A percentile compares a stretch with the other conserved stretches of the same genome.
phyloP scores from a whole-genome alignment of 495 filamentous ascomycete species.

The Tuber microsphaerosporum region DNA sequence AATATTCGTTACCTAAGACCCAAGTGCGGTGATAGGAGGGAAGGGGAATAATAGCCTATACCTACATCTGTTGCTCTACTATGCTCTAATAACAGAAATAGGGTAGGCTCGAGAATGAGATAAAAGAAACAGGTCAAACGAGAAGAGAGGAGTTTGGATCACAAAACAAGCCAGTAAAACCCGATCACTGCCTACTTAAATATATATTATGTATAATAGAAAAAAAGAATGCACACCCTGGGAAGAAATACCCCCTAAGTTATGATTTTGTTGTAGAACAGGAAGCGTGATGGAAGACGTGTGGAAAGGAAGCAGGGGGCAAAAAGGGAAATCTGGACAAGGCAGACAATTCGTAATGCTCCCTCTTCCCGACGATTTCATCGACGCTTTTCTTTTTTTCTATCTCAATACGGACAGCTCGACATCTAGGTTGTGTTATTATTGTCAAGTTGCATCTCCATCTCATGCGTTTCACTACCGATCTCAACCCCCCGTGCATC shows the following conservation, averaged over 20 bases:
- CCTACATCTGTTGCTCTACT: background rate
- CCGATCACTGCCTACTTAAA: background rate
- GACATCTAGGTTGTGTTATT: constrained; percentile 30
- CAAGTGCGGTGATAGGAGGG: background rate
- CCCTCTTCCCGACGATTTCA: background rate
- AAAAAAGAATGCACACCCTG: constrained; percentile 29
- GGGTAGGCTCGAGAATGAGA: background rate
- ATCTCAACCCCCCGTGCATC: constrained; percentile 40
- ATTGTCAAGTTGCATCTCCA: constrained; percentile 37
- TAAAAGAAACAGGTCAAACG: background rate
- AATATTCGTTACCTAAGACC: background rate
- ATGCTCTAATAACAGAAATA: background rate
- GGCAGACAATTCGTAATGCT: background rate
- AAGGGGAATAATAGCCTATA: background rate
- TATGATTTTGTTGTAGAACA: background rate
- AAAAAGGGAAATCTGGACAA: constrained; percentile 34
- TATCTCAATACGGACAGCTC: background rate
- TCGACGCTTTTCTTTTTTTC: constrained; percentile 1
- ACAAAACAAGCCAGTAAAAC: background rate
- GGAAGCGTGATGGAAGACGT: background rate
- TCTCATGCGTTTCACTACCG: constrained; percentile 39
- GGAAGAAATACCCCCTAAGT: constrained; percentile 34
- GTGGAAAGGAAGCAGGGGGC: background rate
- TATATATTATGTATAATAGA: background rate
- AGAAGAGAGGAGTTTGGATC: background rate